phyloP scores from a whole-genome alignment of 805 yeast genomes.

The Schwanniomyces polymorphus region DNA sequence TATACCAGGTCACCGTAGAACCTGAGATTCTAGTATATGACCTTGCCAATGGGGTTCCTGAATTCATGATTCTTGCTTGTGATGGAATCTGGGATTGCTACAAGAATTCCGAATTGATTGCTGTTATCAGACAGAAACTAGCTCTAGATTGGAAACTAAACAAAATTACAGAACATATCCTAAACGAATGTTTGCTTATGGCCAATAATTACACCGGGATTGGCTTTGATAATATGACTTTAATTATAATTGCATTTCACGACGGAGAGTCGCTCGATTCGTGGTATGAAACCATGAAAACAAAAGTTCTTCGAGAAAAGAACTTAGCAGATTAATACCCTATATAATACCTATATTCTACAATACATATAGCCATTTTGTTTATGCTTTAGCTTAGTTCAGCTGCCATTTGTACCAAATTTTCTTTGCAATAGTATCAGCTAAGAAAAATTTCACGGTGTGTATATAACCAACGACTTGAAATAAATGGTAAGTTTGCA shows the following conservation, averaged over 20 bases:
- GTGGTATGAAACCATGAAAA: slow-evolving; percentile 60
- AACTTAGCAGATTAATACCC: slow-evolving; percentile 4
- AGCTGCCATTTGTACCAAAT: too few species aligned
- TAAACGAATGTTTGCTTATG: slow-evolving; percentile 67
- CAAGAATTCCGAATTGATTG: slow-evolving; percentile 54
- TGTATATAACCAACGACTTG: background rate
- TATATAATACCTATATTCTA: background rate
- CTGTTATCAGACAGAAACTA: slow-evolving; percentile 56
- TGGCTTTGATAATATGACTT: slow-evolving; percentile 83
- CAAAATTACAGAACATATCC: slow-evolving; percentile 55
- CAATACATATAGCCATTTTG: background rate
- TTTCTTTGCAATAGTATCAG: too few species aligned
- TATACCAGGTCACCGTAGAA: slow-evolving; percentile 43
- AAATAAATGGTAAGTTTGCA: background rate
- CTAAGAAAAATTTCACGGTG: background rate
- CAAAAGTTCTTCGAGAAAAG: slow-evolving; percentile 28
- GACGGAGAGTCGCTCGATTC: slow-evolving; percentile 42
- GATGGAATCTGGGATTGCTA: slow-evolving; percentile 52
- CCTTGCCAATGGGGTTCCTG: slow-evolving; percentile 23
- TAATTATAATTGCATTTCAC: slow-evolving; percentile 66
- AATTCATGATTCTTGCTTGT: slow-evolving; percentile 43
- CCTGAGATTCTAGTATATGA: slow-evolving; percentile 44
- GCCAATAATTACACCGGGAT: slow-evolving; percentile 75
- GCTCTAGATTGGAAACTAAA: slow-evolving; percentile 57
- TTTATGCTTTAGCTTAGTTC: too few species aligned